These are phyloP conservation scores for Apium graveolens DNA, from an alignment of 129 eudicot genomes.

Conservation along the genomic window DNA sequence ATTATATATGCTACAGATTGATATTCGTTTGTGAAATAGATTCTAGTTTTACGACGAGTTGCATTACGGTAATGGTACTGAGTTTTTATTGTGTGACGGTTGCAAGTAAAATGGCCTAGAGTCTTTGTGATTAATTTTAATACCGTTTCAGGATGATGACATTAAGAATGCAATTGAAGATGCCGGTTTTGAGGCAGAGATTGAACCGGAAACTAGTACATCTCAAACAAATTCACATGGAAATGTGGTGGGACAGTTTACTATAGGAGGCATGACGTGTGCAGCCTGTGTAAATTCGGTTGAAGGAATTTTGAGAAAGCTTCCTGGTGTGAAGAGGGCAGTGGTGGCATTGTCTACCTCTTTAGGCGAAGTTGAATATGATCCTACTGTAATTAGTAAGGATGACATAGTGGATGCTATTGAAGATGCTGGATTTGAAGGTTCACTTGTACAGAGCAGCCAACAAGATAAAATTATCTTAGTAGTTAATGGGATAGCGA, in stretches of 20 bases:
- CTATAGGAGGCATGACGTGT: slow-evolving; percentile 98
- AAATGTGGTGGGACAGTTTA: slow-evolving; percentile 73
- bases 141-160: slow-evolving; percentile 69
- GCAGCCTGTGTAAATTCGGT: slow-evolving; percentile 95
- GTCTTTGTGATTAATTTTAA: neutral
- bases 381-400: slow-evolving; percentile 57
- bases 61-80: neutral
- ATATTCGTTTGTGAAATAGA: neutral
- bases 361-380: slow-evolving; percentile 91
- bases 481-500: slow-evolving; percentile 53
- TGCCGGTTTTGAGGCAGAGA: slow-evolving; percentile 97
- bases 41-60: neutral
- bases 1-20: neutral
- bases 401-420: slow-evolving; percentile 76
- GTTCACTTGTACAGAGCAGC: slow-evolving; percentile 83
- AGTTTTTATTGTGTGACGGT: neutral
- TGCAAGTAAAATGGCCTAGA: neutral
- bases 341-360: slow-evolving; percentile 83
- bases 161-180: slow-evolving; percentile 86
- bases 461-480: slow-evolving; percentile 71
- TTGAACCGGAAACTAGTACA: slow-evolving; percentile 44
- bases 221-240: slow-evolving; percentile 31
- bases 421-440: slow-evolving; percentile 99
- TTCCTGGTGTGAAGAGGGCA: slow-evolving; percentile 79
- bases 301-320: slow-evolving; percentile 77